phyloP scores from a whole-genome alignment of 2,329 filamentous ascomycete genomes.

The Zasmidium cellare region DNA sequence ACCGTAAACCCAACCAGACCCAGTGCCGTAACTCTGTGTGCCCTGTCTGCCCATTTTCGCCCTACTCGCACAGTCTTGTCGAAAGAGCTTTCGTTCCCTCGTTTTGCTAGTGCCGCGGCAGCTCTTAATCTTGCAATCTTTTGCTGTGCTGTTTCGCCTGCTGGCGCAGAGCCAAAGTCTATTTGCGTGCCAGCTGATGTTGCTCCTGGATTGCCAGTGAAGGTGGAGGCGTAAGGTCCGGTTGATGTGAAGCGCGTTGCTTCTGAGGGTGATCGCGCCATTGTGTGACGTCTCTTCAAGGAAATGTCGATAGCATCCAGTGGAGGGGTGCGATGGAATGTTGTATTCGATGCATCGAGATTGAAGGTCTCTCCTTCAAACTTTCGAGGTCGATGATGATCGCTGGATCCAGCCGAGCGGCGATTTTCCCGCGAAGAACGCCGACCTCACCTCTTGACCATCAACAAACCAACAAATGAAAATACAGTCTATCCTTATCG shows the following conservation, averaged over 20 bases:
- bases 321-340: background rate
- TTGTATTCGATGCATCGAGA: slow-evolving; percentile 14
- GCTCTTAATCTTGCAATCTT: slow-evolving; percentile 54
- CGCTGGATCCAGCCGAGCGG: no score
- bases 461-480: background rate
- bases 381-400: background rate
- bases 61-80: slow-evolving; percentile 57
- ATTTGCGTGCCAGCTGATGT: slow-evolving; percentile 27
- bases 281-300: no score
- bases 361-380: background rate
- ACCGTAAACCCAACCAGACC: slow-evolving; percentile 63
- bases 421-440: background rate
- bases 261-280: slow-evolving; percentile 71
- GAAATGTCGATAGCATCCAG: background rate
- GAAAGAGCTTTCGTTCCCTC: slow-evolving; percentile 53
- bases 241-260: slow-evolving; percentile 77
- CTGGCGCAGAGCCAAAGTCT: slow-evolving; percentile 27
- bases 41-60: slow-evolving; percentile 59
- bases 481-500: no score
- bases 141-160: slow-evolving; percentile 54
- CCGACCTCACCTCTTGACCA: background rate
- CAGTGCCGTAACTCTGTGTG: slow-evolving; percentile 61
- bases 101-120: slow-evolving; percentile 48
- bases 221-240: slow-evolving; percentile 66
- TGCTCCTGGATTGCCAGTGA: slow-evolving; percentile 36